A percentile compares a stretch with the other conserved stretches of the same genome.
Evolutionary conservation across 495 filamentous ascomycete species (phyloP).

Genomic region (Penicillium canariense): DNA sequence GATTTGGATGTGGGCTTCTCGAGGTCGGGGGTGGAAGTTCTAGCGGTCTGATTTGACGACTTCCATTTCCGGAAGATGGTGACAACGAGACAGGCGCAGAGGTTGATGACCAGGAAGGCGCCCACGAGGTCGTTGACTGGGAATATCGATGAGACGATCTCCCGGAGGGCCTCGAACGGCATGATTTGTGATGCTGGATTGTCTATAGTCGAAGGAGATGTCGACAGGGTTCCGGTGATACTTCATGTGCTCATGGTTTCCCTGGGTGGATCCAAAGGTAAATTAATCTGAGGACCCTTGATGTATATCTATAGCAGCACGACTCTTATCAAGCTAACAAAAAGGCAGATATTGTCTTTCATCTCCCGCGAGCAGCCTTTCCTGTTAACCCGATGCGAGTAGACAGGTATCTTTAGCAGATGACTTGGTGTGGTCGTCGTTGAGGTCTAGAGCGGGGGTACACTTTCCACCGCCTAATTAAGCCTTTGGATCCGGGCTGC

Average conservation of each 20-base stretch:
- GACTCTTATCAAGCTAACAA: background rate
- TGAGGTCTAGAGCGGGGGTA: constrained; percentile 2
- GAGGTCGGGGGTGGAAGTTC: constrained; percentile 25
- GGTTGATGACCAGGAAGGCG: constrained; percentile 22
- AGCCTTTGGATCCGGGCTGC: constrained; percentile 25
- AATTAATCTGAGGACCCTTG: background rate
- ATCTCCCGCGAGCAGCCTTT: constrained; percentile 17
- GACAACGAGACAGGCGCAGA: constrained; percentile 22
- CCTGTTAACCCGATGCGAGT: constrained; percentile 37
- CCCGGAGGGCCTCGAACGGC: constrained; percentile 4
- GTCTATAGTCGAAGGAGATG: background rate
- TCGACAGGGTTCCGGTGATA: background rate
- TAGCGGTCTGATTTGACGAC: constrained; percentile 4
- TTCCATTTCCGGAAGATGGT: constrained; percentile 28
- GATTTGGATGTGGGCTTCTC: constrained; percentile 24
- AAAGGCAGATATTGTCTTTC: background rate
- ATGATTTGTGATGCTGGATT: background rate
- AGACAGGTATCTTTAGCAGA: background rate
- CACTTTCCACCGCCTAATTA: constrained; percentile 5
- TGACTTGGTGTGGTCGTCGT: background rate
- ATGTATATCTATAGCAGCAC: background rate
- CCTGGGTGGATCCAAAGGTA: background rate
- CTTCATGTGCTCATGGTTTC: background rate
- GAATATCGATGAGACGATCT: constrained; percentile 5
- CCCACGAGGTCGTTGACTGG: constrained; percentile 20